Base-by-base conservation (phyloP, 164 flowering plant genomes). In the Paratinospora sagittata region DNA sequence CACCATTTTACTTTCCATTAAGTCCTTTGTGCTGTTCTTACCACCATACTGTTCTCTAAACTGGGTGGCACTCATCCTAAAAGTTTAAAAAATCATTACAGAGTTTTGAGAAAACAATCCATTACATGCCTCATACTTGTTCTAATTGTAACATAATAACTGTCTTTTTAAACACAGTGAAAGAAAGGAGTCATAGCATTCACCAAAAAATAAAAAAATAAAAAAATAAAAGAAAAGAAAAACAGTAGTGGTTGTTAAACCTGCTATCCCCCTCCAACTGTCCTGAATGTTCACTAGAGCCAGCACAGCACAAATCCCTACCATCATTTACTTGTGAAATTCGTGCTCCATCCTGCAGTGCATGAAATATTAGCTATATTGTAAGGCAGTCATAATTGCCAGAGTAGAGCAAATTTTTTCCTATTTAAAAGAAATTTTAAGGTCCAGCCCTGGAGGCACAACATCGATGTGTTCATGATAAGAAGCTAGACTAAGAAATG, bases 301-400 rank as follows among this genome's bases (percentile, higher is more conserved):
- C 81, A 55, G 85, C 76, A 14, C 69, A 74, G 49, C 67, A 49
- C 14, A 72, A 14, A 68, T 85, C 85, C 55, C 63, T 71, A 70
- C 71, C 76, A 47, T 66, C 66, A 57, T 71, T 67, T 21, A 75
- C 64, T 19, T 81, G 82, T 70, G 83, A 79, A 76, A 82, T 65
- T 43, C 68, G 81, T n/a, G 75, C 71, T 39, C 81, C 87, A 72
- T 83, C 92, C 97, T 92, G 83, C 76, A 77, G 12, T 16, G 58
- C 45, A 43, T 37, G 23, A 14, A 61, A 68, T 45, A 49, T 65
- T 37, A 72, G 33, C 70, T 55, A 24, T 39, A n/a, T 17, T 17
- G 27, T 5, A 34, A 33, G 49, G 49, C 55, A 16, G 64, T 24
- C 64, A 61, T 55, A 55, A 19, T 11, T 43, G 21, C 61, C 24